Conservation (phyloP, 228 moss, liverwort and hornwort genomes). For the Sphagnum fallax region DNA sequence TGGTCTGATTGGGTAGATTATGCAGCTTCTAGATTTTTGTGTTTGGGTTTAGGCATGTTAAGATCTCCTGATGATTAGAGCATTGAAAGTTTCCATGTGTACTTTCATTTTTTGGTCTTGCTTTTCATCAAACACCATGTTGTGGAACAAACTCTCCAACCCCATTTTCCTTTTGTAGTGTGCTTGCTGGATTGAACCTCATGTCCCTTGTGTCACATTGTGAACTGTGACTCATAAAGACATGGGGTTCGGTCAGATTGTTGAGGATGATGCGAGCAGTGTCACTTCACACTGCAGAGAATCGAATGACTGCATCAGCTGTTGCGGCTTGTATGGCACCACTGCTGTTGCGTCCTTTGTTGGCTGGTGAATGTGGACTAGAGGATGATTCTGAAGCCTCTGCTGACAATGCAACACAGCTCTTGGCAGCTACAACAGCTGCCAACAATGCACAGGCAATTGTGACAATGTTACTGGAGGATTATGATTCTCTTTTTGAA, state of each 20-base stretch:
- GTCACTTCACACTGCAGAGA: constrained; percentile 67
- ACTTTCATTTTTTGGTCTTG: no score
- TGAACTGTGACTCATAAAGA: background rate
- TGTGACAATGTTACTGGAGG: constrained; percentile 74
- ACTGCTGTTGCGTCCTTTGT: constrained; percentile 69
- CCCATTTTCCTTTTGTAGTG: no score
- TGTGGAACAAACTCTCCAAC: no score
- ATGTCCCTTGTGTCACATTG: no score
- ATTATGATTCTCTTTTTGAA: constrained; percentile 88
- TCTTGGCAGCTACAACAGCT: constrained; percentile 87
- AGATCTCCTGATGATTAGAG: no score
- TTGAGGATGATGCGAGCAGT: constrained; percentile 90
- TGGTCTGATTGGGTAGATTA: no score
- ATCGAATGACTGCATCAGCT: constrained; percentile 91
- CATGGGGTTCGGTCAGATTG: constrained; percentile 38
- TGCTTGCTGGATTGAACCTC: no score
- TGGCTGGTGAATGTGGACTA: constrained; percentile 88
- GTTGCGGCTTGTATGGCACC: constrained; percentile 98
- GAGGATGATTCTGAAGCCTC: constrained; percentile 89
- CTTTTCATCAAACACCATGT: no score
- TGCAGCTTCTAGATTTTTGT: no score
- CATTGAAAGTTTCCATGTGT: no score
- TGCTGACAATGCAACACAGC: constrained; percentile 90
- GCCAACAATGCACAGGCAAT: constrained; percentile 94
- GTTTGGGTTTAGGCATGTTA: no score